These are phyloP conservation scores for Graphilbum fragrans DNA, from an alignment of 2,329 filamentous ascomycete species.

Conservation along the genomic window DNA sequence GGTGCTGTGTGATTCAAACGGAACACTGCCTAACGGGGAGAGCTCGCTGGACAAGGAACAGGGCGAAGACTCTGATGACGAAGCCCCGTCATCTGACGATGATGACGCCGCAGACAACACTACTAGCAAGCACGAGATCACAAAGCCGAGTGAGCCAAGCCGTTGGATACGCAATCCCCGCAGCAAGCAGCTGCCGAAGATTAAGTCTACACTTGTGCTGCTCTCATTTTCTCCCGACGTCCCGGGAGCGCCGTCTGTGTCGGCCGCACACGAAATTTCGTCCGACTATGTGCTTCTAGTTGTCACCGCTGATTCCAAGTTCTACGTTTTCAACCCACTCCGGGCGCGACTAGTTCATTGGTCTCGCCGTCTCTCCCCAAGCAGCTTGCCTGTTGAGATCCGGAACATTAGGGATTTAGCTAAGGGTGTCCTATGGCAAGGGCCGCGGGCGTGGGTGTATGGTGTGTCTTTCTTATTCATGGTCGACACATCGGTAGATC, in stretches of 20 bases:
- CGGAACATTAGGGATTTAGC: conserved; percentile 63
- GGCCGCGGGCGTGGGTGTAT: conserved; percentile 72
- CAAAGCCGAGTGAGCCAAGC: background rate
- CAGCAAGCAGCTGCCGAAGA: conserved; percentile 55
- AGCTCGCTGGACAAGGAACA: conserved; percentile 19
- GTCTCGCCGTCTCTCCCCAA: conserved; percentile 73
- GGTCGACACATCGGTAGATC: conserved; percentile 69
- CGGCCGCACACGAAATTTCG: background rate
- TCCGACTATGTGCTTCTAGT: conserved; percentile 40
- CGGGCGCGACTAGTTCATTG: conserved; percentile 69
- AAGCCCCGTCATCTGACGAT: conserved; percentile 11
- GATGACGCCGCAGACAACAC: background rate
- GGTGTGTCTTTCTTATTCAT: conserved; percentile 81
- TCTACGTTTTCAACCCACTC: conserved; percentile 72
- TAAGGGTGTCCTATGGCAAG: conserved; percentile 78
- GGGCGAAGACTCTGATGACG: conserved; percentile 13
- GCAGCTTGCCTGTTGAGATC: conserved; percentile 62
- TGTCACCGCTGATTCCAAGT: conserved; percentile 44
- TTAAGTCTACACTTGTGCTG: conserved; percentile 51
- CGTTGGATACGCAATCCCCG: conserved; percentile 66
- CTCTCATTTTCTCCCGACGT: conserved; percentile 52
- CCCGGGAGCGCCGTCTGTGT: conserved; percentile 15
- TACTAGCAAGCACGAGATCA: conserved; percentile 11
- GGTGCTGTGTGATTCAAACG: conserved; percentile 51
- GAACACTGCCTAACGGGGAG: conserved; percentile 17